Evolutionary conservation across 208 protist genomes (phyloP), one percentile per base, ranked within the genome.

Genomic region (Phytomonas serpens): DNA sequence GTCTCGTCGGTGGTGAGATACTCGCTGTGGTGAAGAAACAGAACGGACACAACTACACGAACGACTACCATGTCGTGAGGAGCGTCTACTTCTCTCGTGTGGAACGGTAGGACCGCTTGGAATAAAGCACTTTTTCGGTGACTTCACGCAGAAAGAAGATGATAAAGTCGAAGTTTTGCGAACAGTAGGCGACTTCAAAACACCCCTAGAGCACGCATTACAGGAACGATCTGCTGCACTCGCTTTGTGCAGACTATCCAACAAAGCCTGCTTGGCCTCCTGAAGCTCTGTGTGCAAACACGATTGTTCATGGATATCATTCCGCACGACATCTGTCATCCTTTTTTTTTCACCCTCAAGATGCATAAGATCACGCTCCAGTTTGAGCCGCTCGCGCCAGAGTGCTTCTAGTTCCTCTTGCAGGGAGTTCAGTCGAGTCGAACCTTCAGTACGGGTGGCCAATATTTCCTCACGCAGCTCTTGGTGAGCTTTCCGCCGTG

Each of bases 231-330:
- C 47, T 19, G 47, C 27, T 3, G 19, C 19, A 57, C 19, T 4
- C 5, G 6, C 19, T 27, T 57, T 16, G 16, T 57, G 47, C 5
- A 27, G 23, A 23, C 16, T 27, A 57, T 57, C 47, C 27, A 57
- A 57, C 47, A 57, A 57, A 27, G 47, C 47, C 47, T 57, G 47
- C 47, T 38, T 38, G 23, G 62, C 62, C 62, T 33, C 62, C 23
- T 38, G 66, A 23, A 82, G 30, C 51, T 72, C 47, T 16, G 14
- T 63, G 10, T 70, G 77, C 68, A 86, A 61, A 23, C 66, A 13
- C 33, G 36, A 63, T 52, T 86, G 81, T 51, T 77, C 73, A 29
- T 67, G 68, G 16, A 86, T 67, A 63, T 34, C 80, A 78, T 27
- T 31, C 47, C 13, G 65, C 72, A 42, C 73, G 38, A 16, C 61